Evolutionary conservation across 352 stramenopile genomes (phyloP).

Genomic region (Elongisporangium anandrum): DNA sequence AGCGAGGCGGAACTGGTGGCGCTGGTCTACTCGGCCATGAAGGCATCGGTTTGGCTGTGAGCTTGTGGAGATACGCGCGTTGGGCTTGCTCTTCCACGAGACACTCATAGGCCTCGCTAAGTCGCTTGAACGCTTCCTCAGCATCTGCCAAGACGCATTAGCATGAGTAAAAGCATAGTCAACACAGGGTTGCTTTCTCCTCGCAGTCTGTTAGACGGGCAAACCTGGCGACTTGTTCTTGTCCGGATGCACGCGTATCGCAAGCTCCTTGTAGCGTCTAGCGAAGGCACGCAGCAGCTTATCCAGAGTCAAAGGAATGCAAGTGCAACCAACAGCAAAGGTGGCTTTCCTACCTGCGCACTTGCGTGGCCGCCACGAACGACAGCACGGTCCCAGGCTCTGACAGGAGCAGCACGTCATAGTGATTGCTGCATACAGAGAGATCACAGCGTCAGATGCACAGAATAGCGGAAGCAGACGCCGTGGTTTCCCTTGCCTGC

Average conservation of each 20-base stretch:
- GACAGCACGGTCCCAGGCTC: not conserved
- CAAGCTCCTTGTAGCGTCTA: slow-evolving; percentile 46
- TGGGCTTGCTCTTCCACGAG: slow-evolving; percentile 42
- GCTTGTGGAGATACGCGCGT: slow-evolving; percentile 40
- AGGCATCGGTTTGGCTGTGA: slow-evolving; percentile 8
- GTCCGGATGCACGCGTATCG: slow-evolving; percentile 53
- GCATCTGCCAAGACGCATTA: slow-evolving; percentile 30
- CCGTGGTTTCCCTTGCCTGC: slow-evolving; percentile 3
- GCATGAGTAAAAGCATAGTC: not conserved
- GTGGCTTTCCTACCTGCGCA: slow-evolving; percentile 25
- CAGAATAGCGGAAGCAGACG: not conserved
- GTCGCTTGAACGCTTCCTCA: slow-evolving; percentile 71
- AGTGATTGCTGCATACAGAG: slow-evolving; percentile 23
- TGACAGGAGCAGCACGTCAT: slow-evolving; percentile 31
- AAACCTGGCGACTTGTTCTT: slow-evolving; percentile 43
- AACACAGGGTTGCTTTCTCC: not conserved
- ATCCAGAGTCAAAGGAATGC: no score
- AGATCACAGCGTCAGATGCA: not conserved
- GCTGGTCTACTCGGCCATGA: not conserved
- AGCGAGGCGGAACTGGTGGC: slow-evolving; percentile 1
- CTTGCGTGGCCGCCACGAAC: slow-evolving; percentile 19
- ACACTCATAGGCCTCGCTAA: slow-evolving; percentile 77
- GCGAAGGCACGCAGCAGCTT: not conserved
- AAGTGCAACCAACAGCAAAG: no score
- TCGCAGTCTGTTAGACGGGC: not conserved